These are phyloP conservation scores for Penicillium sp. DNA, from an alignment of 2,329 filamentous ascomycete genomes.

Conservation along the genomic window DNA sequence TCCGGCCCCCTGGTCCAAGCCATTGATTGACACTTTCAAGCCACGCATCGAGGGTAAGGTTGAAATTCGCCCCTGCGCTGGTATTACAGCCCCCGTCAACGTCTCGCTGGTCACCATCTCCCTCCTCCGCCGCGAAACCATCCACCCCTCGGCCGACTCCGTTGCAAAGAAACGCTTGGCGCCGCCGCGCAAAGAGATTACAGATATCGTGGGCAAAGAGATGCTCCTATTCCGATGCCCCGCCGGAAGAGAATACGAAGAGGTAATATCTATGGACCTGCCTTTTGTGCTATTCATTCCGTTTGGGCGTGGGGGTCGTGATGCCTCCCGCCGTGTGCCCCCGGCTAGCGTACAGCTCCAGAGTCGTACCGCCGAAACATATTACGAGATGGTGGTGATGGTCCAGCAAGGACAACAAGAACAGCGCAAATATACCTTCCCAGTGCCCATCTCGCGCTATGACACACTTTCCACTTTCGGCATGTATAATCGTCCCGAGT, in stretches of 20 bases:
- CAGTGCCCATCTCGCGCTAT: slow-evolving; percentile 87
- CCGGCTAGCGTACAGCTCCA: slow-evolving; percentile 89
- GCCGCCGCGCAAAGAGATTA: slow-evolving; percentile 84
- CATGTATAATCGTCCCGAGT: slow-evolving; percentile 97
- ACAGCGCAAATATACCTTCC: slow-evolving; percentile 88
- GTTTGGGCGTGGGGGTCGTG: slow-evolving; percentile 86
- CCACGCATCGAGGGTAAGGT: slow-evolving; percentile 97
- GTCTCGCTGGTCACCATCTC: slow-evolving; percentile 93
- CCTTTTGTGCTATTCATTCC: slow-evolving; percentile 98
- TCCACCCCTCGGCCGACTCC: slow-evolving; percentile 93
- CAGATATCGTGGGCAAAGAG: slow-evolving; percentile 93
- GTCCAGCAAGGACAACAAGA: slow-evolving; percentile 86
- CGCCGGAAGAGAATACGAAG: slow-evolving; percentile 80
- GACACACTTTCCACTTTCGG: slow-evolving; percentile 97
- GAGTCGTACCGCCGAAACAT: slow-evolving; percentile 93
- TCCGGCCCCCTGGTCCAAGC: not conserved
- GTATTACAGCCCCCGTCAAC: slow-evolving; percentile 84
- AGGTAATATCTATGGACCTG: slow-evolving; percentile 91
- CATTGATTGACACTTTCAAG: slow-evolving; percentile 49
- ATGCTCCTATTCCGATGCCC: slow-evolving; percentile 87
- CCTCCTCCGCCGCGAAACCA: slow-evolving; percentile 89
- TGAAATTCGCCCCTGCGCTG: slow-evolving; percentile 84
- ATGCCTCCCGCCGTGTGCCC: slow-evolving; percentile 84
- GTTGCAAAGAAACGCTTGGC: slow-evolving; percentile 89
- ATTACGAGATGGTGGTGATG: slow-evolving; percentile 93